These are phyloP conservation scores for Nemania sp. DNA, from an alignment of 2,329 filamentous ascomycete genomes.

Conservation along the genomic window DNA sequence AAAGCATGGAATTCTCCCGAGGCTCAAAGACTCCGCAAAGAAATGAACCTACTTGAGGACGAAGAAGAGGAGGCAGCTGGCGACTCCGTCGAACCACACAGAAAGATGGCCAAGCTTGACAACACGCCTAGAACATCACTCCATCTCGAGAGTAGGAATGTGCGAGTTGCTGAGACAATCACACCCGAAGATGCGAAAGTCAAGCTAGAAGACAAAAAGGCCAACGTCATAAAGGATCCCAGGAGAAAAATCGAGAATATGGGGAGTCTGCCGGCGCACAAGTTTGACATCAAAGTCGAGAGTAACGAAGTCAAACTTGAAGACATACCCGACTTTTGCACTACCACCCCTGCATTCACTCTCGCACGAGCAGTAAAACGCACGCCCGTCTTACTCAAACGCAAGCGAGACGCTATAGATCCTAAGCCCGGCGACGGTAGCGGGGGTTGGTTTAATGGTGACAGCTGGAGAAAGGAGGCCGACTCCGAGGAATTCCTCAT, in stretches of 20 bases:
- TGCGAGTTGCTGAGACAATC: not conserved
- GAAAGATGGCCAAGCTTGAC: not conserved
- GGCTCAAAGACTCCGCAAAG: slow-evolving; percentile 26
- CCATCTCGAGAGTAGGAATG: too few relatives aligned
- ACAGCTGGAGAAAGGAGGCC: not conserved
- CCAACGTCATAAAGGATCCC: not conserved
- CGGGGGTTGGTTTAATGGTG: slow-evolving; percentile 11
- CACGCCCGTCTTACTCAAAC: not conserved
- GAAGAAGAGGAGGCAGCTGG: not conserved
- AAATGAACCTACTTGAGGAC: slow-evolving; percentile 29
- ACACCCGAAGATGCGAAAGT: not conserved
- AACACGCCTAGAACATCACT: not conserved
- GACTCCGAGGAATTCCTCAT: slow-evolving; percentile 23
- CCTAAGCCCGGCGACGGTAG: slow-evolving; percentile 1
- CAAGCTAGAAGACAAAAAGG: not conserved
- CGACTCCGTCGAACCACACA: not conserved
- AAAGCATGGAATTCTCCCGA: slow-evolving; percentile 32
- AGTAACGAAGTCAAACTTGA: not conserved
- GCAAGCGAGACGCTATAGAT: not conserved
- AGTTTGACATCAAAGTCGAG: not conserved
- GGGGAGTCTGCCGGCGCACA: too few relatives aligned
- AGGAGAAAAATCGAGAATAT: not conserved
- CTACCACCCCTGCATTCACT: too few relatives aligned
- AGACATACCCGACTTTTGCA: not conserved
- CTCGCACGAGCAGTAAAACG: too few relatives aligned